Evolutionary conservation across 495 filamentous ascomycete species (phyloP), one percentile per base, ranked within the genome.

Genomic region (Xylaria acuta): DNA sequence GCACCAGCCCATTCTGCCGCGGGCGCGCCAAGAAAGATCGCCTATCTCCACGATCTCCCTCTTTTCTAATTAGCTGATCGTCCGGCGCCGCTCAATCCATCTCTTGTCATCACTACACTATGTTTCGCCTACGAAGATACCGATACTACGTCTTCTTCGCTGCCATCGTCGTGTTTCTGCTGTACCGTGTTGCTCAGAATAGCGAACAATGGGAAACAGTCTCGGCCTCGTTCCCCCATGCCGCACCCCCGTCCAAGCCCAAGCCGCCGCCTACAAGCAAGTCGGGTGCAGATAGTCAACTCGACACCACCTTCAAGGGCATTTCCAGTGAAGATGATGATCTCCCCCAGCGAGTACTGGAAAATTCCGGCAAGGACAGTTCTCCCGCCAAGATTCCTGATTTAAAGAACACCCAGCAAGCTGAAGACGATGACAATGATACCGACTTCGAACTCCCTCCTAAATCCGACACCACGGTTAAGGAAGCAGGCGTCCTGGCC

Each of bases 71-170:
- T 64, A 67, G 58, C 36, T 14, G 43, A 71, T 47, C 16, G 40
- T n/a, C 43, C 71, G 41, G 67, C 60, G 69, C 40, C 32, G 51
- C 45, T 47, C 67, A 56, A 16, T 34, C 32, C 43, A 64, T 60
- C n/a, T 64, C 67, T 25, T 20, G 40, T 34, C 56, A 12, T 45
- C 79, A 82, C 74, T 58, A 95, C 80, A 82, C 74, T 62, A 95
- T 96, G 94, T 83, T 93, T 70, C 91, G 93, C 49, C 80, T 92
- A 73, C 90, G 94, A 64, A 87, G 93, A 81, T 95, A 94, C 76
- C 90, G 94, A 67, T 84, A 91, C 60, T 91, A 93, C 72, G 77
- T 94, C 60, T 81, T 92, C 74, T 91, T 93, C 77, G 90, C 93
- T 59, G 86, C 89, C 64, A 79, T 93, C 60, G 80, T 90, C 63